Conservation (phyloP, 2,329 filamentous ascomycete genomes). For the Pseudogymnoascus sp. region DNA sequence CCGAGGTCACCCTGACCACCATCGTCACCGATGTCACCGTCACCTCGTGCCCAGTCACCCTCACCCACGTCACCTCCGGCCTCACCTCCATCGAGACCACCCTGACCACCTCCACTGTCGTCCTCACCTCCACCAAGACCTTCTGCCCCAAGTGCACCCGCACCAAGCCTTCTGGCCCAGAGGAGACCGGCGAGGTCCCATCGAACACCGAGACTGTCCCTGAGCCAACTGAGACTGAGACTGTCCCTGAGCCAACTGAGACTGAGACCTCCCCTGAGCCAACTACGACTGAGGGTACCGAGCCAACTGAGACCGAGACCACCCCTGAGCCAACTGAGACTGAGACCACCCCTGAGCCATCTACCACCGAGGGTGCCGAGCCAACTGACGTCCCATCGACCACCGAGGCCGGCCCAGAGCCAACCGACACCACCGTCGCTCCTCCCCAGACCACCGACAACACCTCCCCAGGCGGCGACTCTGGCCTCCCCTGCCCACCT, state of each 20-base stretch:
- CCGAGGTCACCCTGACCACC: constrained; percentile 11
- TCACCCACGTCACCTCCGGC: constrained; percentile 14
- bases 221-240: constrained; percentile 4
- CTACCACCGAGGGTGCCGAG: background rate
- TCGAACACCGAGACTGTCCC: too few relatives aligned
- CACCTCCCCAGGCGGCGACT: background rate
- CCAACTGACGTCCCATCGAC: background rate
- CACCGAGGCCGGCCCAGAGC: background rate
- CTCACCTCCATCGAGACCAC: constrained; percentile 20
- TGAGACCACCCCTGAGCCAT: background rate
- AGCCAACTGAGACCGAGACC: background rate
- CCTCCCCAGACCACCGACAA: constrained; percentile 32
- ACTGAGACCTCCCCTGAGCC: background rate
- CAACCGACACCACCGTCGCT: constrained; percentile 15
- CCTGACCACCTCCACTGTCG: constrained; percentile 27
- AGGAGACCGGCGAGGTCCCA: background rate
- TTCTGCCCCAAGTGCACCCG: constrained; percentile 25
- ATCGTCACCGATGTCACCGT: constrained; percentile 18
- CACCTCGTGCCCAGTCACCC: constrained; percentile 24
- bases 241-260: background rate
- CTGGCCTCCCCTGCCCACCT: constrained; percentile 37
- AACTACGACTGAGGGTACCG: background rate
- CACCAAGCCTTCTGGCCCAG: background rate
- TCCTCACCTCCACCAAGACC: constrained; percentile 26
- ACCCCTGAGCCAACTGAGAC: background rate